Evolutionary conservation across 352 stramenopile genomes (phyloP).

Genomic region (Globisporangium cederbergense): DNA sequence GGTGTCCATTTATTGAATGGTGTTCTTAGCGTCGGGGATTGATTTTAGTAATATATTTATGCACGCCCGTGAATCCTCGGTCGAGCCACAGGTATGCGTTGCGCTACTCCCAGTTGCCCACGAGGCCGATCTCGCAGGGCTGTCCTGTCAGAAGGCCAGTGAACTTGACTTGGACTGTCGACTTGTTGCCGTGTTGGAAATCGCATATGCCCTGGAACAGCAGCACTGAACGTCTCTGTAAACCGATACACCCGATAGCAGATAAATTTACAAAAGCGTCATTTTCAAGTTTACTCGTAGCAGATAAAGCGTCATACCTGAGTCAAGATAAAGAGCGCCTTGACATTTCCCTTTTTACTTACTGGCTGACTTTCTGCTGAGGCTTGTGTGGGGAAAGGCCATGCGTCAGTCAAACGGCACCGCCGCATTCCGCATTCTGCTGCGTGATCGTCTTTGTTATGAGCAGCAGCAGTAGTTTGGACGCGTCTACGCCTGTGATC

Average conservation of each 20-base stretch:
- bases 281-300: too few species aligned
- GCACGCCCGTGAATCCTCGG: neutral
- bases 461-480: neutral
- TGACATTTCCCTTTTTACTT: neutral
- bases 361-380: neutral
- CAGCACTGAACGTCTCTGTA: neutral
- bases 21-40: too few species aligned
- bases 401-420: neutral
- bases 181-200: neutral
- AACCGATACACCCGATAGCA: neutral
- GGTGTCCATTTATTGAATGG: too few species aligned
- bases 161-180: neutral
- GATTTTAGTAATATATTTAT: too few species aligned
- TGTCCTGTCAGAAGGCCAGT: neutral
- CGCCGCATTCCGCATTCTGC: constrained; percentile 3
- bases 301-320: neutral
- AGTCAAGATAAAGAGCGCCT: neutral
- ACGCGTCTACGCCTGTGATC: neutral
- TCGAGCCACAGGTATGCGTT: neutral
- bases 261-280: neutral
- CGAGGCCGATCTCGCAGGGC: neutral
- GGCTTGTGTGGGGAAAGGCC: neutral
- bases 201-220: neutral
- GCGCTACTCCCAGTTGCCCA: neutral
- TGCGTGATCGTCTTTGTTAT: neutral